phyloP scores from a whole-genome alignment of 106 monocot species.

The Gastrodia elata region DNA sequence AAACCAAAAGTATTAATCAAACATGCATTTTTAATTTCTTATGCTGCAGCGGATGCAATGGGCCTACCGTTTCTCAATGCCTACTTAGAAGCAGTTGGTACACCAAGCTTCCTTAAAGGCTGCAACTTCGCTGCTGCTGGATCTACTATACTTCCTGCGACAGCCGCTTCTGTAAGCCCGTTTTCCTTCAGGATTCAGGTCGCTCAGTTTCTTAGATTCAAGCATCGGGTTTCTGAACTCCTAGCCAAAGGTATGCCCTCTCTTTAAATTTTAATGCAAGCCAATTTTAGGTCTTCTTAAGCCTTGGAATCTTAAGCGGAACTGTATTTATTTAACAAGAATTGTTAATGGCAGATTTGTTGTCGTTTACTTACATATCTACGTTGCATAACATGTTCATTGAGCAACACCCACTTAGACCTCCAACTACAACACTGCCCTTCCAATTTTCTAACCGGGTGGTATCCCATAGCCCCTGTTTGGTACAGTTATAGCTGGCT shows the following conservation, averaged over 20 bases:
- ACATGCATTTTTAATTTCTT: background rate
- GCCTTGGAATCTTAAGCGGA: background rate
- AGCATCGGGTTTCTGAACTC: slow-evolving; percentile 57
- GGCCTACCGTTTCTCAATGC: slow-evolving; percentile 60
- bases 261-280: too few species aligned
- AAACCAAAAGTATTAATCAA: background rate
- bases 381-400: too few species aligned
- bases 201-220: slow-evolving; percentile 69
- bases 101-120: slow-evolving; percentile 55
- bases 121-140: slow-evolving; percentile 83
- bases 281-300: background rate
- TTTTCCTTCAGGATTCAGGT: slow-evolving; percentile 83
- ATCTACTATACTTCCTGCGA: slow-evolving; percentile 68
- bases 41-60: slow-evolving; percentile 70
- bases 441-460: too few species aligned
- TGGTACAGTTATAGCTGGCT: too few species aligned
- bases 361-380: background rate
- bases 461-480: too few species aligned
- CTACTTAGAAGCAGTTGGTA: slow-evolving; percentile 72
- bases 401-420: too few species aligned
- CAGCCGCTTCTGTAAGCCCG: slow-evolving; percentile 59
- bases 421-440: too few species aligned
- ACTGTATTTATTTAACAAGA: background rate
- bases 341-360: background rate
- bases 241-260: slow-evolving; percentile 41